Base-by-base conservation (phyloP, 2,329 filamentous ascomycete genomes). In the Stachybotrys chartarum region DNA sequence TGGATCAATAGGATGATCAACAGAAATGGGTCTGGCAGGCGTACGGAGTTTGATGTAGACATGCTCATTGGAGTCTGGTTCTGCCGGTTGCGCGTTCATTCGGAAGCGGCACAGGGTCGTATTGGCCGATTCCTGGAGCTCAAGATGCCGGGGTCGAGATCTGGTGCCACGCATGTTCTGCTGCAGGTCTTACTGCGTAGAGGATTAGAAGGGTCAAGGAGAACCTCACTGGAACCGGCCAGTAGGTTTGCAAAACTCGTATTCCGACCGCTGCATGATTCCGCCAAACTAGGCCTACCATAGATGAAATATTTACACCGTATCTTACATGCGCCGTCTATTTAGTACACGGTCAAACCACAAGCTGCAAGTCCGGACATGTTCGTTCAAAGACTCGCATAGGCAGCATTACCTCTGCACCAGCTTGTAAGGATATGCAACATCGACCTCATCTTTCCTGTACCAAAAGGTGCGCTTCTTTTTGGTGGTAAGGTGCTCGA, bases 381-480 rank as follows among this genome's bases (percentile, higher is more conserved):
- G 10, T 42, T 42, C 14, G 35, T 10, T 42, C 35, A 42, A 14
- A 10, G 14, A 14, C 35, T 42, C 35, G 35, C 14, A 10, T 42
- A 42, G 8, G 24, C 24, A 24, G 24, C 24, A 24, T 4, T 24
- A 24, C 24, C 24, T 24, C 24, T 24, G 24, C 24, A 24, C 35
- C 52, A 65, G 54, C 70, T 81, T 83, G 62, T 76, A 87, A 1
- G 84, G 84, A 55, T 85, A 86, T 58, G 75, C 78, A 18, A 92
- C 76, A 54, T 85, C 80, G 68, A 92, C 88, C 68, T 91, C 89
- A 24, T 70, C 71, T 79, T 94, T 96, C 66, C 89, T 84, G 66
- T 90, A 77, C 83, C 87, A 95, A 61, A 97, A 84, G 78, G 91
- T 91, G 69, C 86, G 87, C 81, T 87, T 90, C 82, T 91, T 95